Conservation (phyloP, 768 basidiomycete species). For the Neoboletus brunneissimus region DNA sequence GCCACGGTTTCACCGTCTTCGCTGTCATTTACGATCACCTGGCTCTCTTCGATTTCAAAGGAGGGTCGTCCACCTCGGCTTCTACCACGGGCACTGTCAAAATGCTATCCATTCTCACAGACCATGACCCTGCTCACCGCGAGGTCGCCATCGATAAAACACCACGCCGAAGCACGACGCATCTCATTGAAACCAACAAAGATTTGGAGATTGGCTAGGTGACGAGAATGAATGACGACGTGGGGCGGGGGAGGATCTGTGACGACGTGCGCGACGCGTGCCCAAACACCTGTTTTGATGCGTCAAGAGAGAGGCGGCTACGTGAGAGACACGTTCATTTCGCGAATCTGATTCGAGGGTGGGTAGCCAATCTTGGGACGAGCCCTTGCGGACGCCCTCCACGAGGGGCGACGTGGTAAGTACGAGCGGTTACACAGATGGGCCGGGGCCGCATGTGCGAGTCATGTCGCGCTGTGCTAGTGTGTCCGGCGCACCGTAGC, state of each 20-base stretch:
- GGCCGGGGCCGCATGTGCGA: neutral
- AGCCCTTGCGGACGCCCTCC: constrained; percentile 2
- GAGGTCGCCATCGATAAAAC: constrained; percentile 3
- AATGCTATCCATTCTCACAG: neutral
- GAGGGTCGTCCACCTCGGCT: constrained; percentile 1
- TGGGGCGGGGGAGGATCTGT: neutral
- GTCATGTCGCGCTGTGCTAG: constrained; percentile 4
- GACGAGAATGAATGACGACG: neutral
- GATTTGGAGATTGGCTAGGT: constrained; percentile 18
- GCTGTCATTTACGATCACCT: neutral
- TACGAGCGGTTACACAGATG: neutral
- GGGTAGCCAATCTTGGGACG: constrained; percentile 20
- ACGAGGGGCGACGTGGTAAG: neutral
- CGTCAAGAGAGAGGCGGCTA: too few relatives aligned
- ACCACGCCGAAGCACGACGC: constrained; percentile 21
- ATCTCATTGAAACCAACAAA: constrained; percentile 15
- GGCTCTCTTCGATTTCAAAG: constrained; percentile 4
- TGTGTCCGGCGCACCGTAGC: constrained; percentile 17
- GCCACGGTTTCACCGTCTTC: neutral
- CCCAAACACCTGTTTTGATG: neutral
- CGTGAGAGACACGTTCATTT: constrained; percentile 17
- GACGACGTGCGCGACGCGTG: constrained; percentile 20
- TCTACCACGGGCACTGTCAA: constrained; percentile 4
- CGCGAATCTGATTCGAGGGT: constrained; percentile 26
- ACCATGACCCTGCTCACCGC: neutral